A percentile compares a stretch with the other conserved stretches of the same genome.
Conservation (phyloP, 257 asterid genomes). For the Solanum pennellii region DNA sequence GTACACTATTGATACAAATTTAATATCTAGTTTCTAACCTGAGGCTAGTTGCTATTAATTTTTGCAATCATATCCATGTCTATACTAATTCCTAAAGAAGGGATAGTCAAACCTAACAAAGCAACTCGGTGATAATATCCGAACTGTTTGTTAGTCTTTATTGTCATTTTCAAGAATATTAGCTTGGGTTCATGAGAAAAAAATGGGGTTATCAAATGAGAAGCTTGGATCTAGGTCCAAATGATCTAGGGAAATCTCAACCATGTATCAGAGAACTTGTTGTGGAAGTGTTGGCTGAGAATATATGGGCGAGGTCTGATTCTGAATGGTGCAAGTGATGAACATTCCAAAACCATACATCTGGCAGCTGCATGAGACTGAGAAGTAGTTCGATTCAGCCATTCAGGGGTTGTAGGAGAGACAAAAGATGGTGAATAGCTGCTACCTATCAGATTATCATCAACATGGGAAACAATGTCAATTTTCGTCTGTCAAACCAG, state of each 20-base stretch:
- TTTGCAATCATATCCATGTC: constrained; percentile 1
- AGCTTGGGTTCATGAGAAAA: constrained; percentile 18
- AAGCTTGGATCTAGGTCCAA: constrained; percentile 34
- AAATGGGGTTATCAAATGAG: constrained; percentile 27
- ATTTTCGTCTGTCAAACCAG: constrained; percentile 17
- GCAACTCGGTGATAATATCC: neutral
- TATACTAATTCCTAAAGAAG: neutral
- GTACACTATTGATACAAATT: neutral
- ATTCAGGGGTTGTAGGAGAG: constrained; percentile 27
- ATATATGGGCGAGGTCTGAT: constrained; percentile 27
- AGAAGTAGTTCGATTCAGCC: constrained; percentile 23
- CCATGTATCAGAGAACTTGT: constrained; percentile 47
- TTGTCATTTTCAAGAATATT: constrained; percentile 2
- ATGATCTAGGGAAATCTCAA: constrained; percentile 39
- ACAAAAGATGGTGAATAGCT: constrained; percentile 30
- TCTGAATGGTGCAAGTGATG: constrained; percentile 15
- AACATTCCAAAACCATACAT: constrained; percentile 7
- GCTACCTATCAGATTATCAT: constrained; percentile 24
- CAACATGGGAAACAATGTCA: constrained; percentile 19
- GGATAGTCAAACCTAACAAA: neutral
- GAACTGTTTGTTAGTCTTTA: neutral
- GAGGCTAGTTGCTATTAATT: neutral
- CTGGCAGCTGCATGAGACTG: constrained; percentile 11
- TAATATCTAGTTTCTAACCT: neutral
- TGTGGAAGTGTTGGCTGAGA: constrained; percentile 49